Percentiles rank a stretch among this genome's conserved stretches.
Conservation (phyloP, 2,329 filamentous ascomycete genomes). For the Cryphonectria carpinicola region DNA sequence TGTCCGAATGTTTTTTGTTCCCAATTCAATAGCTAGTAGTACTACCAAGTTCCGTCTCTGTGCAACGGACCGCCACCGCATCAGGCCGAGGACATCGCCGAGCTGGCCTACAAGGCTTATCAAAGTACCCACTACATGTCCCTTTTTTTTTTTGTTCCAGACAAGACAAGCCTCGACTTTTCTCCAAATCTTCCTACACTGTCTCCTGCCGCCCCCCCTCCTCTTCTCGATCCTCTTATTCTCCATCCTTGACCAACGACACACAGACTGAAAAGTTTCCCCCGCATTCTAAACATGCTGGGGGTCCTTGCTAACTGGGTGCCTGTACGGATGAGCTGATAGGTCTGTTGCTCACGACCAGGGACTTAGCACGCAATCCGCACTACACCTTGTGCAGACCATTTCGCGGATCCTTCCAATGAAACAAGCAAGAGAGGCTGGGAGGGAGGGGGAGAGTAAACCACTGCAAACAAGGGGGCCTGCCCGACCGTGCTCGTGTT, state of each 20-base stretch:
- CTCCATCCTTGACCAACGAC: not conserved
- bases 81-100: not conserved
- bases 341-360: constrained; percentile 11
- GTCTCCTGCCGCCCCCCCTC: not conserved
- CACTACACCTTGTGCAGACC: constrained; percentile 13
- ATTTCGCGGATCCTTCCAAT: constrained; percentile 10
- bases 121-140: not conserved
- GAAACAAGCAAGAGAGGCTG: not conserved
- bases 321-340: constrained; percentile 2
- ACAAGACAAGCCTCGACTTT: not conserved
- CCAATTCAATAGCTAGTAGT: not conserved
- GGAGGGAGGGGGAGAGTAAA: not conserved
- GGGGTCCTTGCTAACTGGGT: not conserved
- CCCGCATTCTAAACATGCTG: not conserved
- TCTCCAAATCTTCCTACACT: not conserved
- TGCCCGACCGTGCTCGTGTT: not conserved
- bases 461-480: not conserved
- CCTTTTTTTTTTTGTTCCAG: not conserved
- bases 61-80: not conserved
- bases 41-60: no score
- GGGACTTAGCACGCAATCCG: constrained; percentile 22
- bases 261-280: not conserved
- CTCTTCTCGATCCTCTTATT: no score
- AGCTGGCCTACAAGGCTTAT: not conserved
- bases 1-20: not conserved